A percentile compares a stretch with the other conserved stretches of the same genome.
These are phyloP conservation scores for Aciculoconidium aculeatum DNA, from an alignment of 805 yeast genomes.

Conservation along the genomic window DNA sequence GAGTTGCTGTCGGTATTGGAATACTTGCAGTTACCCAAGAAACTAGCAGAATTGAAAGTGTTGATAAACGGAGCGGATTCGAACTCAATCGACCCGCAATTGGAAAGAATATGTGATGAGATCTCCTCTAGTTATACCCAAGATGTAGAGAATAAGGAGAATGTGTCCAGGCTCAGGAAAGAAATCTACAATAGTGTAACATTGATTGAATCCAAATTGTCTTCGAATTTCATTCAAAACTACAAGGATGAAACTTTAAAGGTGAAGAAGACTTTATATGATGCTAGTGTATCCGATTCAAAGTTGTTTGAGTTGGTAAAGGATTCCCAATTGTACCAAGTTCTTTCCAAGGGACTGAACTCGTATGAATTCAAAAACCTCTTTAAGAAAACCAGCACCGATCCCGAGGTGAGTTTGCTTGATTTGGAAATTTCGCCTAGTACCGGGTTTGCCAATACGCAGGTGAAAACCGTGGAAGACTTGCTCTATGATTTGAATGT, in stretches of 20 bases:
- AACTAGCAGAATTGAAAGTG: slow-evolving; percentile 50
- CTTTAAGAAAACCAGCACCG: slow-evolving; percentile 13
- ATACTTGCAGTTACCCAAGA: slow-evolving; percentile 67
- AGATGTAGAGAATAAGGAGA: slow-evolving; percentile 29
- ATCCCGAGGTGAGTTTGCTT: slow-evolving; percentile 44
- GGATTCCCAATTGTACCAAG: slow-evolving; percentile 18
- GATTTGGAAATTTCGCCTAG: slow-evolving; percentile 56
- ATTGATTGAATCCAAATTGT: slow-evolving; percentile 24
- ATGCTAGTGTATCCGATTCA: slow-evolving; percentile 57
- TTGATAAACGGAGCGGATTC: slow-evolving; percentile 18
- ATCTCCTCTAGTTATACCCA: slow-evolving; percentile 21
- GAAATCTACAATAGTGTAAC: slow-evolving; percentile 31
- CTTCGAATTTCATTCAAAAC: slow-evolving; percentile 9
- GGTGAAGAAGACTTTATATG: slow-evolving; percentile 52
- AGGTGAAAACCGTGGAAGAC: slow-evolving; percentile 49
- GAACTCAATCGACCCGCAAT: slow-evolving; percentile 28
- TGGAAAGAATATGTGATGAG: slow-evolving; percentile 15
- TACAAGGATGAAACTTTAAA: slow-evolving; percentile 51
- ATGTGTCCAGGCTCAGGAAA: slow-evolving; percentile 26
- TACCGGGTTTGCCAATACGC: slow-evolving; percentile 23
- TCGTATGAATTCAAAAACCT: slow-evolving; percentile 33
- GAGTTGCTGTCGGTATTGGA: slow-evolving; percentile 77
- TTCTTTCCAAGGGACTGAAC: slow-evolving; percentile 36
- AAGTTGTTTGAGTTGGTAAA: slow-evolving; percentile 44
- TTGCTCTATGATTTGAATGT: slow-evolving; percentile 54